A percentile compares a stretch with the other conserved stretches of the same genome.
Conservation (phyloP, 768 basidiomycete genomes). For the Naganishia vishniacii region DNA sequence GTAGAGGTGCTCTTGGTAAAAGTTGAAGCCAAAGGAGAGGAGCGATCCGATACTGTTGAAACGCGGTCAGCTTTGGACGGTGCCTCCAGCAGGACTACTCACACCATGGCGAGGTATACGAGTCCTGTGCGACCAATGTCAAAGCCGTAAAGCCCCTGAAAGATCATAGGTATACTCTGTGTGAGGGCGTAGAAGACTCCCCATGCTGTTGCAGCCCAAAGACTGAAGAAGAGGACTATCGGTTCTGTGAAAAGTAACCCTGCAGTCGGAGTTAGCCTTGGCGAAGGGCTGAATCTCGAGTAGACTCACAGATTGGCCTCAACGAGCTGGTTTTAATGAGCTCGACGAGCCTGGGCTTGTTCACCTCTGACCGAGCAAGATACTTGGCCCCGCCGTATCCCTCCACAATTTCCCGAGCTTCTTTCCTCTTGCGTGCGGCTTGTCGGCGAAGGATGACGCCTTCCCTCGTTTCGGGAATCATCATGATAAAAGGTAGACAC, state of each 20-base stretch:
- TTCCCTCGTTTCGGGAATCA: conserved; percentile 67
- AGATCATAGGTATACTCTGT: conserved; percentile 54
- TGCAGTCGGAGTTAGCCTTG: background rate
- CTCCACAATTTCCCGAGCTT: conserved; percentile 56
- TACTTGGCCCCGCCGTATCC: conserved; percentile 31
- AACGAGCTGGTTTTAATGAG: conserved; percentile 67
- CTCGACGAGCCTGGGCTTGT: conserved; percentile 39
- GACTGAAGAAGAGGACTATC: conserved; percentile 61
- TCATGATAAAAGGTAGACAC: conserved; percentile 54
- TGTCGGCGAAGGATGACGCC: conserved; percentile 64
- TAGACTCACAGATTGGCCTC: conserved; percentile 62
- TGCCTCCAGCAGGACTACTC: conserved; percentile 16
- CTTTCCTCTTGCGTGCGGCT: conserved; percentile 61
- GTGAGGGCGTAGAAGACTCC: conserved; percentile 67
- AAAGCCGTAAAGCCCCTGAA: conserved; percentile 59
- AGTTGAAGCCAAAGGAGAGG: conserved; percentile 36
- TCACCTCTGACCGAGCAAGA: conserved; percentile 40
- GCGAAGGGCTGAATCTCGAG: background rate
- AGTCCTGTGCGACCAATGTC: conserved; percentile 59
- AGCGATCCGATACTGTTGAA: conserved; percentile 33
- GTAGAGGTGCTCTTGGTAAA: conserved; percentile 43
- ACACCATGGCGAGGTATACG: conserved; percentile 57
- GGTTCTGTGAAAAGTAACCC: conserved; percentile 61
- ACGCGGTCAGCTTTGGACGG: background rate
- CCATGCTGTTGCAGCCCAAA: conserved; percentile 60